phyloP scores from a whole-genome alignment of 2,329 filamentous ascomycete genomes.

The Ophiocordyceps camponoti-rufipedis region DNA sequence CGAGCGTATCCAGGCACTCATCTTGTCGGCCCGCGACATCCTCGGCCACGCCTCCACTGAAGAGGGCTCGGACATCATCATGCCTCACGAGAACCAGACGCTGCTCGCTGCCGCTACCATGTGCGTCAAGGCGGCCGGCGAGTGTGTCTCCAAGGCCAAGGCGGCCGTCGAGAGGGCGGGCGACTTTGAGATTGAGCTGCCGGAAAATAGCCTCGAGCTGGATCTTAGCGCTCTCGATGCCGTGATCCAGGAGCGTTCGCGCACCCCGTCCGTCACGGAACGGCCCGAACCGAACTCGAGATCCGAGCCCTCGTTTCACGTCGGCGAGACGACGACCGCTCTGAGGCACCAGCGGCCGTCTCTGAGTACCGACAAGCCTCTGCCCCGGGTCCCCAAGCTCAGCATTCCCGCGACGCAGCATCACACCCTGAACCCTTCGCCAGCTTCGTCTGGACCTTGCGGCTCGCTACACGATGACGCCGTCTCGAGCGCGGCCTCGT shows the following conservation, averaged over 20 bases:
- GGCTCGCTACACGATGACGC: slow-evolving; percentile 23
- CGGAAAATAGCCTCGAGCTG: slow-evolving; percentile 34
- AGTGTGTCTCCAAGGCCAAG: slow-evolving; percentile 77
- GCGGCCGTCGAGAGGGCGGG: slow-evolving; percentile 74
- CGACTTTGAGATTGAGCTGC: slow-evolving; percentile 75
- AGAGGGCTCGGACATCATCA: slow-evolving; percentile 53
- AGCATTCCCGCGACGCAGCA: slow-evolving; percentile 18
- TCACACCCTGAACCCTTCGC: slow-evolving; percentile 8
- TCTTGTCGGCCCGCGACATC: slow-evolving; percentile 64
- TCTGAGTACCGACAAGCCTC: slow-evolving; percentile 41
- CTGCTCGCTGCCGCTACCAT: slow-evolving; percentile 65
- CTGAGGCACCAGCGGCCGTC: slow-evolving; percentile 19
- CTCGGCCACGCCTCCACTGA: slow-evolving; percentile 50
- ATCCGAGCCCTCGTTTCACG: slow-evolving; percentile 18
- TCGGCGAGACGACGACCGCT: slow-evolving; percentile 16
- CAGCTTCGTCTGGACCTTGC: slow-evolving; percentile 20
- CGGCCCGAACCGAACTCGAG: slow-evolving; percentile 18
- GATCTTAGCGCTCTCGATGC: slow-evolving; percentile 33
- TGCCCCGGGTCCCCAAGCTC: slow-evolving; percentile 45
- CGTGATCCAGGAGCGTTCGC: slow-evolving; percentile 14
- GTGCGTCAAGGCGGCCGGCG: slow-evolving; percentile 78
- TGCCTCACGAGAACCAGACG: slow-evolving; percentile 60
- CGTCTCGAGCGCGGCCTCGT: slow-evolving; percentile 23
- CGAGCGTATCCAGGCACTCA: slow-evolving; percentile 60
- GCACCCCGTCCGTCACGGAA: slow-evolving; percentile 14